phyloP scores from a whole-genome alignment of 805 yeast species.

The Candida coleopterorum region DNA sequence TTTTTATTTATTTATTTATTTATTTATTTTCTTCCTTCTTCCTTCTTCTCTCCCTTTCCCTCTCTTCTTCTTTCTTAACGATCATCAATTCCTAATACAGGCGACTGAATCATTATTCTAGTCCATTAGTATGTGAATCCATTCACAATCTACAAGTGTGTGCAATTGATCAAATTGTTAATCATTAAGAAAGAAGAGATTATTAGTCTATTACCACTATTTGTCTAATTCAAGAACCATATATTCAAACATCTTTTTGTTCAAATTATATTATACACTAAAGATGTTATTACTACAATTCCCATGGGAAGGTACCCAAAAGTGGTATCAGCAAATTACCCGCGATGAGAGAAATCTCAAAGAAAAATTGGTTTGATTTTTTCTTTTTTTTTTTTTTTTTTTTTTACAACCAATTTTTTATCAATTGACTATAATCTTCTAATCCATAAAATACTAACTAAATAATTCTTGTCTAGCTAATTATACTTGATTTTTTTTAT shows the following conservation, averaged over 20 bases:
- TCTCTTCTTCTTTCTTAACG: slow-evolving; percentile 39
- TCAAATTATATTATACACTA: too few relatives aligned
- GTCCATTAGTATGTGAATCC: slow-evolving; percentile 5
- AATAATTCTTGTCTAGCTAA: slow-evolving; percentile 1
- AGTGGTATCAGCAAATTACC: neutral
- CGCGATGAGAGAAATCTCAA: neutral
- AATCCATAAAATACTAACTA: neutral
- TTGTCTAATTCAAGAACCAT: too few relatives aligned
- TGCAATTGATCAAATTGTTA: slow-evolving; percentile 6
- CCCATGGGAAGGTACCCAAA: too few relatives aligned
- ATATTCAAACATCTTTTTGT: too few relatives aligned
- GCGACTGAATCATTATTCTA: slow-evolving; percentile 3
- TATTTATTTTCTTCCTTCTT: slow-evolving; percentile 10
- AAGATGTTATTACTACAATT: too few relatives aligned
- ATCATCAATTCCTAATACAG: slow-evolving; percentile 21
- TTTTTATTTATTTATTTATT: slow-evolving; percentile 6
- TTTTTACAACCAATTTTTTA: neutral
- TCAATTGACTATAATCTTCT: too few relatives aligned
- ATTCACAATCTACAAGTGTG: too few relatives aligned
- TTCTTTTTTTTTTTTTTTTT: slow-evolving; percentile 1
- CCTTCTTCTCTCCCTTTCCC: slow-evolving; percentile 14
- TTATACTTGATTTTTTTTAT: neutral
- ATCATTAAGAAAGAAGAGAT: slow-evolving; percentile 11
- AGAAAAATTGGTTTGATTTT: neutral
- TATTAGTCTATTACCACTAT: too few relatives aligned